Conservation (phyloP, 257 asterid genomes). For the Solanum sejunctum region DNA sequence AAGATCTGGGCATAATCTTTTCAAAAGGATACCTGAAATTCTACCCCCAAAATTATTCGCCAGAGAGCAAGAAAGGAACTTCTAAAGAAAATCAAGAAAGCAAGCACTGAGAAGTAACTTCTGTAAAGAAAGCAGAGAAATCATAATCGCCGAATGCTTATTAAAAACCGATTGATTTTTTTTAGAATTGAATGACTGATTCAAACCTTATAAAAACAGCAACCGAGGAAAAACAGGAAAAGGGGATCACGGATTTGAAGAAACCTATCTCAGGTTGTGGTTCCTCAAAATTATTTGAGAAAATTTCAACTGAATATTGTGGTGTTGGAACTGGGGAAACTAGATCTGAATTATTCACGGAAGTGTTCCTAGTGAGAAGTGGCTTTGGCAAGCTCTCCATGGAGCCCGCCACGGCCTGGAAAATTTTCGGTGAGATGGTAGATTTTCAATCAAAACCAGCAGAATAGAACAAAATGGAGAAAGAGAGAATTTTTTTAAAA, state of each 20-base stretch:
- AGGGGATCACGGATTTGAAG: neutral
- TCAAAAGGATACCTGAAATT: neutral
- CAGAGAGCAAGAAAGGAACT: neutral
- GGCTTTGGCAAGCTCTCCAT: neutral
- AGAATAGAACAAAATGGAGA: neutral
- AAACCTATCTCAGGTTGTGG: neutral
- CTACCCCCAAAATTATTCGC: neutral
- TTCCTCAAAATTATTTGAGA: neutral
- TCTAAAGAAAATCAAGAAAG: neutral
- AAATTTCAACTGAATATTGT: neutral
- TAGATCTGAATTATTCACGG: neutral
- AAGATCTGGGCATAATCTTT: neutral
- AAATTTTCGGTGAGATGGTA: neutral
- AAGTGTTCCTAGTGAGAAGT: neutral
- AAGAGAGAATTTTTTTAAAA: neutral
- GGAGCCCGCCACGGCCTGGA: neutral
- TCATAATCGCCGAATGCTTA: slow-evolving; percentile 18
- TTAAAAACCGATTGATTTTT: neutral
- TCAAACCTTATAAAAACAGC: slow-evolving; percentile 14
- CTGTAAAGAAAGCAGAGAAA: neutral
- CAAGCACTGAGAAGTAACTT: neutral
- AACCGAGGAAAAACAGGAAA: neutral
- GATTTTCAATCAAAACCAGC: neutral
- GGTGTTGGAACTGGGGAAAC: neutral
- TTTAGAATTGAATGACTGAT: slow-evolving; percentile 9